Base-by-base conservation (phyloP, 805 yeast genomes). In the Yamadazyma akitaensis region DNA sequence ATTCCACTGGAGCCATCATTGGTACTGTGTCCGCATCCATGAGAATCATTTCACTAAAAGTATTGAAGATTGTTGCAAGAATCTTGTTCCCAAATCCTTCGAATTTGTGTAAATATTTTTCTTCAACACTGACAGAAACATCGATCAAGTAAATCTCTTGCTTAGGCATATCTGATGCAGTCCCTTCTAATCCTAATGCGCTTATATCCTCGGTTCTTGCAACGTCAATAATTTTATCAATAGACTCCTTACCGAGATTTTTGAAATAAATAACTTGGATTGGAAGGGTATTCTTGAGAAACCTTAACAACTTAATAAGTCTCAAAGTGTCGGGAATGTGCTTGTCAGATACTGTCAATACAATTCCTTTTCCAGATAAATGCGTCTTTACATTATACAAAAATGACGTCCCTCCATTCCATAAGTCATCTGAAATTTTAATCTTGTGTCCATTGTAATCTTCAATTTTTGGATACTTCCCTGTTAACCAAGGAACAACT, bases 1-100 rank as follows among this genome's bases (percentile, higher is more conserved):
- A 58, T 16, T 49, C 45, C 12, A 65, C 57, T 2, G 74, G 65
- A 13, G 66, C 61, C 37, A 68, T 63, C 42, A 77, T 61, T 1
- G 79, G 68, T 1, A 79, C 76, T 0, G 74, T 64, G 51, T 76
- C 82, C 2, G 82, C 81, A 54, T 81, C 85, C n/a, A 81, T 46
- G 24, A 80, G 62, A 10, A 81, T 61, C 33, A 70, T 67, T 51
- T 77, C 81, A 32, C 72, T 71, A 53, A 79, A 80, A 8, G 81
- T 72, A 42, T 65, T 64, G 61, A 77, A 78, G 37, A 75, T 50
- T 2, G 73, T 56, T 0, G 82, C 77, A 32, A 77, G 51, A 43
- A 78, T 63, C 53, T 78, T 78, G 56, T 73, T 76, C 40, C 73
- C 73, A 56, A 73, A 78, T 0, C 75, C 67, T 2, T 56, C 59